Conservation (phyloP, 495 filamentous ascomycete genomes). For the Hypomontagnella monticulosa region DNA sequence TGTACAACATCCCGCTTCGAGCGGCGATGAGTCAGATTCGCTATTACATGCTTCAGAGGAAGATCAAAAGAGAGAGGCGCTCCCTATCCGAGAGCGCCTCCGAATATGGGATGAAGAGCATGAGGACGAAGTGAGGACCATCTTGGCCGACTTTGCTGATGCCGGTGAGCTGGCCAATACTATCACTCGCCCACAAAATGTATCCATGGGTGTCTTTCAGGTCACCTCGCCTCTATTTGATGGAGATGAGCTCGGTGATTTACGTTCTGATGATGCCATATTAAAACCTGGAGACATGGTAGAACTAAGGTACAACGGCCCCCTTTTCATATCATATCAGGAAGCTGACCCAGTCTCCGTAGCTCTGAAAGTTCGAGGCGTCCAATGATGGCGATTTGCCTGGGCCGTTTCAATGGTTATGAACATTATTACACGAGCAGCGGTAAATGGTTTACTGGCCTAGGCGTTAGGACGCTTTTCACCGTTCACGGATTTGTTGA, state of each 20-base stretch:
- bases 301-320: conserved; percentile 63
- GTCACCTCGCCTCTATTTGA: conserved; percentile 49
- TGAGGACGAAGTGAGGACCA: conserved; percentile 46
- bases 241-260: conserved; percentile 53
- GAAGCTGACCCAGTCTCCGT: conserved; percentile 16
- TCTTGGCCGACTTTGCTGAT: conserved; percentile 48
- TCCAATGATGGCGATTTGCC: conserved; percentile 70
- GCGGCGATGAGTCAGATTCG: conserved; percentile 1
- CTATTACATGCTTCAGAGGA: conserved; percentile 28
- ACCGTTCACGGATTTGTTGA: conserved; percentile 71
- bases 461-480: conserved; percentile 61
- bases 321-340: conserved; percentile 1
- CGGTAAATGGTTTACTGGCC: conserved; percentile 76
- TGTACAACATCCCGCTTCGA: conserved; percentile 14
- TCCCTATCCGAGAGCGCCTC: conserved; percentile 60
- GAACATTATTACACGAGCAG: conserved; percentile 76
- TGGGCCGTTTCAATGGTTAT: conserved; percentile 68
- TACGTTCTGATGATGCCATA: conserved; percentile 44
- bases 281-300: conserved; percentile 79
- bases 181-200: conserved; percentile 41
- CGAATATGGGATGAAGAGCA: conserved; percentile 64
- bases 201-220: conserved; percentile 50
- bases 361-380: conserved; percentile 53
- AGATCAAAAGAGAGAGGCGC: not conserved
- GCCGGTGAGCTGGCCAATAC: conserved; percentile 45